Evolutionary conservation across 108 stramenopile species (phyloP).

Genomic region (Fragilaria crotonensis): DNA sequence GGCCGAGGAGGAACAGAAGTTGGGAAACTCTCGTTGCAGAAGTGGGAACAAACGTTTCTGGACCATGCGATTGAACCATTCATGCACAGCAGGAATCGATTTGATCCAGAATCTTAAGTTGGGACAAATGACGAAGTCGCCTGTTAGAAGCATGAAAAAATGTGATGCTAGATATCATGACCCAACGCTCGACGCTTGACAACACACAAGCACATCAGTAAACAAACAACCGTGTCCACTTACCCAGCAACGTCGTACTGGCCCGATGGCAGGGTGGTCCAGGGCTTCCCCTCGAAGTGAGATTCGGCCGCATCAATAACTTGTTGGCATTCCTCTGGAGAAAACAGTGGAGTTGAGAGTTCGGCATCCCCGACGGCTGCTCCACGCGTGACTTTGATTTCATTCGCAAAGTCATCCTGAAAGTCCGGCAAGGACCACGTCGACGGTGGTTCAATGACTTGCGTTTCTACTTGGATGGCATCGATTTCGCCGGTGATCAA

Average conservation of each 20-base stretch:
- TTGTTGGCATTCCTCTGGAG: constrained; percentile 31
- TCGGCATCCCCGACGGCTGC: background rate
- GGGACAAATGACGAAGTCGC: no score
- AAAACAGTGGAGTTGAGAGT: constrained; percentile 28
- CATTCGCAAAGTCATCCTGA: constrained; percentile 20
- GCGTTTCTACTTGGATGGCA: background rate
- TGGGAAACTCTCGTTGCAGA: constrained; percentile 30
- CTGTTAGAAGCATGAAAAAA: no score
- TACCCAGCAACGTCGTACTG: constrained; percentile 37
- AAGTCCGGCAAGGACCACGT: constrained; percentile 35
- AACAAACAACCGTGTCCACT: background rate
- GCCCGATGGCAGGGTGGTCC: constrained; percentile 29
- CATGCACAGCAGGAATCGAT: constrained; percentile 30
- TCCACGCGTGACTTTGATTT: constrained; percentile 25
- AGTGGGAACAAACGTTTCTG: constrained; percentile 36
- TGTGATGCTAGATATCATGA: no score
- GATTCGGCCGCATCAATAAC: constrained; percentile 30
- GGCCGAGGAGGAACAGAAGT: constrained; percentile 14
- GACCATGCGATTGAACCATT: constrained; percentile 38
- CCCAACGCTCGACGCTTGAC: no score
- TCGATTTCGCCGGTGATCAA: background rate
- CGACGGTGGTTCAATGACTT: background rate
- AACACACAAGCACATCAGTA: no score
- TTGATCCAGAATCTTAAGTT: constrained; percentile 36
- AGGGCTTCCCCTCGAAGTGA: constrained; percentile 20